A percentile compares a stretch with the other conserved stretches of the same genome.
Evolutionary conservation across 1,284 basidiomycete species (phyloP).

Genomic region (Cryptococcus floricola): DNA sequence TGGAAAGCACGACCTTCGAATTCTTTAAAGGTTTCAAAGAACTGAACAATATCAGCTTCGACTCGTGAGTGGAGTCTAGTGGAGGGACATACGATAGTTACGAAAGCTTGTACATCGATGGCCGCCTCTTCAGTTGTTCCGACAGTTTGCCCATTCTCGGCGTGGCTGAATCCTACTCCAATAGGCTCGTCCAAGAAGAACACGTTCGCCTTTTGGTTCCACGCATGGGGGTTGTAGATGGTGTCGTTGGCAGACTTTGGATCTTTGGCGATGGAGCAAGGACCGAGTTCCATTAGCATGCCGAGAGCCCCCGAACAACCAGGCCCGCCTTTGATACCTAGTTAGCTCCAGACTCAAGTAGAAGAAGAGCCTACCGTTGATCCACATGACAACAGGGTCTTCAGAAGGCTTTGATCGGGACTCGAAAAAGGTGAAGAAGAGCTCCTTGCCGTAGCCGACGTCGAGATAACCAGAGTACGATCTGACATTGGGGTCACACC

Average conservation of each 20-base stretch:
- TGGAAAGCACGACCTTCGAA: conserved; percentile 63
- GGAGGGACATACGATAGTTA: conserved; percentile 53
- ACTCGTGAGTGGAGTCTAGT: not conserved
- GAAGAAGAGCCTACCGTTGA: conserved; percentile 38
- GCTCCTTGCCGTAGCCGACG: conserved; percentile 65
- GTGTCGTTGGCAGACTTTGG: conserved; percentile 47
- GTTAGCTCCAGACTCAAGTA: not conserved
- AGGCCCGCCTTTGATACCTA: conserved; percentile 32
- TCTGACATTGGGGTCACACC: conserved; percentile 48
- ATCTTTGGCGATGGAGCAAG: conserved; percentile 44
- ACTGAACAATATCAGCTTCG: conserved; percentile 36
- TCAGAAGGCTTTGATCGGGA: conserved; percentile 63
- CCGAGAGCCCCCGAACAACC: conserved; percentile 52
- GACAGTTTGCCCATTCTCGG: conserved; percentile 61
- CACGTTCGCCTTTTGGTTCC: conserved; percentile 53
- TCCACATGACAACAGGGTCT: conserved; percentile 52
- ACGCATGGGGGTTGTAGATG: conserved; percentile 49
- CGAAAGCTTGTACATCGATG: conserved; percentile 65
- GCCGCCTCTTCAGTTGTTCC: conserved; percentile 67
- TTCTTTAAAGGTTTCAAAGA: conserved; percentile 68
- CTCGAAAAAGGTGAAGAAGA: conserved; percentile 85
- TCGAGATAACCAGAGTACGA: conserved; percentile 54
- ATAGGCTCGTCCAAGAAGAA: conserved; percentile 53
- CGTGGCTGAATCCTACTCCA: conserved; percentile 65
- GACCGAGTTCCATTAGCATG: conserved; percentile 54